Base-by-base conservation (phyloP, 2,329 filamentous ascomycete species). In the Pestalotiopsis sp. region DNA sequence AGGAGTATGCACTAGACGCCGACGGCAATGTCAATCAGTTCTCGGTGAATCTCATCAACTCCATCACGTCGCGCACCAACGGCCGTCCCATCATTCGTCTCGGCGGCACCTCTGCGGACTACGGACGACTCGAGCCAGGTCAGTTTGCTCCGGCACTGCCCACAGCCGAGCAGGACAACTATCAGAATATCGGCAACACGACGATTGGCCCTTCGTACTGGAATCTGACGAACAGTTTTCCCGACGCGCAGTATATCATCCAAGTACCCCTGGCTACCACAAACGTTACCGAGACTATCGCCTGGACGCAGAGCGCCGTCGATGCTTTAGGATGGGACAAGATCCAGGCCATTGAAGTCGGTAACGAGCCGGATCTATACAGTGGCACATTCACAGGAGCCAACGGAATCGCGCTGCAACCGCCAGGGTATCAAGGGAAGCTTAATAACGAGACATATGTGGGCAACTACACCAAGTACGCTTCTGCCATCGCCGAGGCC, bases 311-410 rank as follows among this genome's bases (percentile, higher is more conserved):
- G 31, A 73, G 76, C 6, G 79, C 78, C 0, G 72, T 78, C 0
- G 69, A 74, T 3, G 69, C 61, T 5, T 75, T 81, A 38, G 77
- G 78, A 4, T 39, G 78, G 6, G 75, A 77, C 57, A 73, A 71
- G 20, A 79, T 81, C n/a, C 77, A 80, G 64, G 77, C 78, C 4
- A 79, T 81, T 39, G 78, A 80, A 69, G 73, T 75, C 2, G 80
- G 80, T 13, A 80, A 81, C 49, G 79, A 81, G 68, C 71, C 79
- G 3, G 74, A 81, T 67, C 73, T 78, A 6, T 81, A 81, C 70
- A 67, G 72, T 12, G 73, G 77, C 25, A 69, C 70, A 11, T 77
- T 69, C 67, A 69, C 49, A 4, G 77, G 76, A 4, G 75, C 71
- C 12, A 68, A 70, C 23, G 76, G 73, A 3, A 70, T 77, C n/a